phyloP scores from a whole-genome alignment of 2,329 filamentous ascomycete species.

The Ascochyta pisi region DNA sequence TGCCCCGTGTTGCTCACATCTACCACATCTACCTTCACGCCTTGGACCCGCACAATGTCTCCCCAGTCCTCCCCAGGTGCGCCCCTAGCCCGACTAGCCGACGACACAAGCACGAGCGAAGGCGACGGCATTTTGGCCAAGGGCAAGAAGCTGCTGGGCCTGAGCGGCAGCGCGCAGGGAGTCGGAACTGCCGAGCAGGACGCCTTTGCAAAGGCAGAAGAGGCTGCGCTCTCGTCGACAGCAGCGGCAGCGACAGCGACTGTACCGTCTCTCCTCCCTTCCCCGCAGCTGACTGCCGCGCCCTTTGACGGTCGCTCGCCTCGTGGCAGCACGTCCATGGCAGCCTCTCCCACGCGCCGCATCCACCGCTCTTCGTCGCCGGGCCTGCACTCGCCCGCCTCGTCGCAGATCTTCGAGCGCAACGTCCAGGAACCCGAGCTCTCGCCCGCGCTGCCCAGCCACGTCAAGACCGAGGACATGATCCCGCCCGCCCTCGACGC shows the following conservation, averaged over 20 bases:
- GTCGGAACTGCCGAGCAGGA: conserved; percentile 21
- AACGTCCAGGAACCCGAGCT: conserved; percentile 79
- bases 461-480: conserved; percentile 92
- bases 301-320: conserved; percentile 42
- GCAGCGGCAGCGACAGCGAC: conserved; percentile 2
- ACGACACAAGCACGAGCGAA: conserved; percentile 20
- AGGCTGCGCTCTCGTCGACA: conserved; percentile 20
- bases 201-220: conserved; percentile 17
- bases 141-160: conserved; percentile 47
- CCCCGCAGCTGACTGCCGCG: conserved; percentile 41
- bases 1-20: neutral
- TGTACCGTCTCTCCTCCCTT: conserved; percentile 38
- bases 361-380: conserved; percentile 72
- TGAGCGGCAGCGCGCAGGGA: conserved; percentile 46
- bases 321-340: conserved; percentile 47
- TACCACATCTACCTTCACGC: neutral
- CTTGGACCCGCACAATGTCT: conserved; percentile 3
- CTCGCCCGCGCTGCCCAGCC: conserved; percentile 86
- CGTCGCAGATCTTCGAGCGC: conserved; percentile 85
- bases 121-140: conserved; percentile 39
- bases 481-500: conserved; percentile 92
- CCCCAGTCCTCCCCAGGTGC: conserved; percentile 5
- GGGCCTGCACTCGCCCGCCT: conserved; percentile 79
- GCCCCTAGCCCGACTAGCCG: conserved; percentile 10
- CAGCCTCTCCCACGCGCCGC: conserved; percentile 68